Base-by-base conservation (phyloP, 768 basidiomycete species). In the Hydnomerulius pinastri region DNA sequence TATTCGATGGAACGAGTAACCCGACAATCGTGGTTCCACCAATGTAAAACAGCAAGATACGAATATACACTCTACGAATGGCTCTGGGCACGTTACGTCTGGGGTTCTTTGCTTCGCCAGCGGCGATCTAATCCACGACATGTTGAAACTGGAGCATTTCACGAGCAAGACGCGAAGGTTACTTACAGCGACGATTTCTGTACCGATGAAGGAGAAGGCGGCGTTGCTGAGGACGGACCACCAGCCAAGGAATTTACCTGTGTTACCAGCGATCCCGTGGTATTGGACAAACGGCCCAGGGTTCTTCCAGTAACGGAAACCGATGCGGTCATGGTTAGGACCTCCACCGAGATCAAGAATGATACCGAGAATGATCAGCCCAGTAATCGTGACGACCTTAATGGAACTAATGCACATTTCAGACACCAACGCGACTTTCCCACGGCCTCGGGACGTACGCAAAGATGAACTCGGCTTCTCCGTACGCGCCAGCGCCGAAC, bases 221-320 rank as follows among this genome's bases (percentile, higher is more conserved):
- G 82, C 82, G 54, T 81, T 77, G 24, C 72, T 73, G 54, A 80
- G 71, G 33, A 79, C 80, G 10, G 77, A 69, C 69, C 73, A 79
- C 65, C 68, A 75, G 20, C 68, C 71, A 18, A 73, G 50, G 71
- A 84, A 83, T 17, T 70, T 70, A 20, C 80, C 81, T 38, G 69
- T 72, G 1, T 63, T 47, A 3, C 80, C 80, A 24, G 47, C 29
- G 42, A 74, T 73, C 15, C 53, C 56, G 41, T 69, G 38, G 51
- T 55, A 75, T 46, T 80, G 75, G 13, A 70, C 71, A 56, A 85
- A 78, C 1, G 82, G 78, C 4, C 84, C 84, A 0, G 82, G 83
- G 46, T 81, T 38, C 51, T 62, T 69, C 72, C 72, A 75, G 56
- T 70, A 75, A n/a, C 69, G 69, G 50, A 74, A 74, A 12, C 61